These are phyloP conservation scores for Fusarium mexicanum DNA, from an alignment of 2,329 filamentous ascomycete species.

Conservation along the genomic window DNA sequence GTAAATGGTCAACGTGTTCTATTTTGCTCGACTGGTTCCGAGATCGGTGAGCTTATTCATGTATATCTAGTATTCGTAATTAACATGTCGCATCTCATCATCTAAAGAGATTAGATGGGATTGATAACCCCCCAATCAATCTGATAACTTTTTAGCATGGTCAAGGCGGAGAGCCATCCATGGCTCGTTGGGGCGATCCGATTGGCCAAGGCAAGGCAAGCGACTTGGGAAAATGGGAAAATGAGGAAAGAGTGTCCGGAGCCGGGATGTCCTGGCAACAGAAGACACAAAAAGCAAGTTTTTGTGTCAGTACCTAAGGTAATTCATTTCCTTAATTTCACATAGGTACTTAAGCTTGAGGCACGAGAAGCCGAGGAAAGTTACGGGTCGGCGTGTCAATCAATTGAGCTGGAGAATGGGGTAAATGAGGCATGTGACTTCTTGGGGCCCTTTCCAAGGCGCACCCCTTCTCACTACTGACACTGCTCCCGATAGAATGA, in stretches of 20 bases:
- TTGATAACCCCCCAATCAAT: slow-evolving; percentile 40
- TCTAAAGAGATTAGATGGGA: slow-evolving; percentile 43
- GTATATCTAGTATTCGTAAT: not conserved
- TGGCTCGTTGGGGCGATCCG: slow-evolving; percentile 20
- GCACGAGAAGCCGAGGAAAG: not conserved
- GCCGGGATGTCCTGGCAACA: not conserved
- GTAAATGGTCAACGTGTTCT: not conserved
- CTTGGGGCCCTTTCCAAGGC: not conserved
- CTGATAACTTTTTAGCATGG: slow-evolving; percentile 28
- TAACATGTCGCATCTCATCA: slow-evolving; percentile 14
- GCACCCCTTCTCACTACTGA: slow-evolving; percentile 18
- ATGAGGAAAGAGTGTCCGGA: slow-evolving; percentile 5
- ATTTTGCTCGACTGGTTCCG: slow-evolving; percentile 14
- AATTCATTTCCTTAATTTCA: not conserved
- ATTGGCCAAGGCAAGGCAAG: slow-evolving; percentile 20
- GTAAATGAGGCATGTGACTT: slow-evolving; percentile 32
- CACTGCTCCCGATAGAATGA: not conserved
- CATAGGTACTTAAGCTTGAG: not conserved
- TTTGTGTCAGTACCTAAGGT: not conserved
- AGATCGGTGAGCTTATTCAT: slow-evolving; percentile 28
- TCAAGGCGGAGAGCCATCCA: slow-evolving; percentile 15
- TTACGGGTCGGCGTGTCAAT: not conserved
- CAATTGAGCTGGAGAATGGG: not conserved
- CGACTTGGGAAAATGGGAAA: slow-evolving; percentile 2
- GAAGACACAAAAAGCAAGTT: not conserved